Conservation (phyloP, 176 grass and related monocot genomes). For the Otatea glauca region DNA sequence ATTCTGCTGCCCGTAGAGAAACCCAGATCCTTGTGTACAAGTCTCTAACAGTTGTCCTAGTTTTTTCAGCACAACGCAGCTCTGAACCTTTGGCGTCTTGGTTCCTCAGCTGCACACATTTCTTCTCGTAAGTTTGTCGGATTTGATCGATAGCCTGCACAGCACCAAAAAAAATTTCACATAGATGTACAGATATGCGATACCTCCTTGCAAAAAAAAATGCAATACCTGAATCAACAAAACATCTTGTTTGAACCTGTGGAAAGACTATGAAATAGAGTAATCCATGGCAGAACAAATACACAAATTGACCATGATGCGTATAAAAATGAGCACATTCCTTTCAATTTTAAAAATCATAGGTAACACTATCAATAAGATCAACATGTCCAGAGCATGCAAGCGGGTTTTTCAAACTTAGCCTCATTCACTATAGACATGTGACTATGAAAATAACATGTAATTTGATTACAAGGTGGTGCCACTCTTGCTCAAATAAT, state of each 20-base stretch:
- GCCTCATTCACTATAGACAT: not conserved
- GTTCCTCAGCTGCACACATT: slow-evolving; percentile 85
- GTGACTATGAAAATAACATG: not conserved
- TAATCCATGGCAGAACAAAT: not conserved
- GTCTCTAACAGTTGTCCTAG: slow-evolving; percentile 72
- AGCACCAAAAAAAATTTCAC: slow-evolving; percentile 29
- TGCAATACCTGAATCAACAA: not conserved
- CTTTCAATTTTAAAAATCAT: not conserved
- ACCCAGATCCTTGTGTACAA: slow-evolving; percentile 93
- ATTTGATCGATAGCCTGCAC: slow-evolving; percentile 77
- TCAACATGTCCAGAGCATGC: not conserved
- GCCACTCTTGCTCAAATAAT: not conserved
- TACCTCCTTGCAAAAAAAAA: not conserved
- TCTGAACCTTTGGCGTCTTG: slow-evolving; percentile 78
- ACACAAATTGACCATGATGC: not conserved
- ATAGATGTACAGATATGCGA: not conserved
- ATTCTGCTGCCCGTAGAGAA: slow-evolving; percentile 79
- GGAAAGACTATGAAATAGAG: not conserved
- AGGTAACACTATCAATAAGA: not conserved
- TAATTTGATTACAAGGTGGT: not conserved
- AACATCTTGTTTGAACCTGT: not conserved
- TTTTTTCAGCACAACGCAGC: slow-evolving; percentile 69
- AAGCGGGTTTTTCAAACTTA: not conserved
- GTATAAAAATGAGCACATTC: not conserved
- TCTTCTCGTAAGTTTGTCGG: slow-evolving; percentile 83